These are phyloP conservation scores for Diaporthe eres DNA, from an alignment of 2,329 filamentous ascomycete genomes.

Conservation along the genomic window DNA sequence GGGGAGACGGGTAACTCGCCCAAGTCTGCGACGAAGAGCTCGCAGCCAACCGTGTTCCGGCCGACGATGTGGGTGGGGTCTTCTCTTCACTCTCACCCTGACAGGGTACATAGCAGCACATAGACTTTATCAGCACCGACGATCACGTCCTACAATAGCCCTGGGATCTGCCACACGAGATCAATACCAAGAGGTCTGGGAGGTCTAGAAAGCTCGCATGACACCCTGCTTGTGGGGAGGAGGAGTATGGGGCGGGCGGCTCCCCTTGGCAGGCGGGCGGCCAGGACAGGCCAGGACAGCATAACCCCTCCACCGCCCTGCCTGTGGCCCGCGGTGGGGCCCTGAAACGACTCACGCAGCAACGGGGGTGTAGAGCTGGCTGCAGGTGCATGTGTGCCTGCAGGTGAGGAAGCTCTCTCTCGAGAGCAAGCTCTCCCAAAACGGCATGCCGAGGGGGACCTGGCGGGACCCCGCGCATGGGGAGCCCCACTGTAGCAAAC, in stretches of 20 bases:
- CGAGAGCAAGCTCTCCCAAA: neutral
- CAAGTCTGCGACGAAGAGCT: neutral
- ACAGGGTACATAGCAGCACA: neutral
- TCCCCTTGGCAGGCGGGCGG: neutral
- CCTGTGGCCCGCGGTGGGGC: neutral
- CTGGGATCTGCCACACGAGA: neutral
- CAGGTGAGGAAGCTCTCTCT: conserved; percentile 8
- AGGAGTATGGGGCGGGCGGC: conserved; percentile 6
- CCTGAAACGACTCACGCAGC: conserved; percentile 31
- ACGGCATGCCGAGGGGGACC: neutral
- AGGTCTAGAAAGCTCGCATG: conserved; percentile 26
- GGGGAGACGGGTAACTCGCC: neutral
- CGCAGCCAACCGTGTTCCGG: conserved; percentile 5
- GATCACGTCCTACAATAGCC: neutral
- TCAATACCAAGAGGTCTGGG: conserved; percentile 15
- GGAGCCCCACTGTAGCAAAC: conserved; percentile 22
- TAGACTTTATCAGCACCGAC: conserved; percentile 12
- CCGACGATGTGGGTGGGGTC: neutral
- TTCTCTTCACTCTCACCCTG: neutral
- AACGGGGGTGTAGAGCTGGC: neutral
- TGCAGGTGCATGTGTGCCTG: neutral
- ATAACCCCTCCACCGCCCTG: conserved; percentile 6
- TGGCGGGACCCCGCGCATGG: conserved; percentile 29
- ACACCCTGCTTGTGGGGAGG: conserved; percentile 20
- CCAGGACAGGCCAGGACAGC: too few relatives aligned